phyloP scores from a whole-genome alignment of 257 asterid species.

The Solanum infundibuliforme region DNA sequence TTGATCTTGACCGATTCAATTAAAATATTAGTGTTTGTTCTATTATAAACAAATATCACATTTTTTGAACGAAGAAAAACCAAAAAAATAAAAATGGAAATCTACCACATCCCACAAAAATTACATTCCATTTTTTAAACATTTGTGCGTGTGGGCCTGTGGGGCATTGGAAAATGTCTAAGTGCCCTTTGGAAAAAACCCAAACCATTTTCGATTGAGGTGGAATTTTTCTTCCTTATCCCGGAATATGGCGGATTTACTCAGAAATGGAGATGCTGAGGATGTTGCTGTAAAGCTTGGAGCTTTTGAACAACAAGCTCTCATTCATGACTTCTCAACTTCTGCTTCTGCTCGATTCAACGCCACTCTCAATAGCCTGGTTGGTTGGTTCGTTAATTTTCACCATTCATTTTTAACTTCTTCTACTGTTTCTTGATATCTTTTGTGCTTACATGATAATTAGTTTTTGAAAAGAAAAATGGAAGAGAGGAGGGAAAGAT shows the following conservation, averaged over 20 bases:
- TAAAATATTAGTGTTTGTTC: too few species aligned
- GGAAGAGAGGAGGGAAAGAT: not conserved
- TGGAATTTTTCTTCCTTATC: not conserved
- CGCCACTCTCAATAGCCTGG: slow-evolving; percentile 6
- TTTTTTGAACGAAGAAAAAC: too few species aligned
- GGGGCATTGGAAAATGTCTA: too few species aligned
- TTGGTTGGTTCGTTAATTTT: not conserved
- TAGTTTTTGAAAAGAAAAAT: not conserved
- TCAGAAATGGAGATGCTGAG: not conserved
- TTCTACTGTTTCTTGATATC: not conserved
- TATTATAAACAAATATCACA: too few species aligned
- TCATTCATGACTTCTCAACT: not conserved
- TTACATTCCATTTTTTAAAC: too few species aligned
- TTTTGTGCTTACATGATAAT: not conserved
- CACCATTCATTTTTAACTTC: not conserved
- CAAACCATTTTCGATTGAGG: not conserved
- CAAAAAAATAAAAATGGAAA: too few species aligned
- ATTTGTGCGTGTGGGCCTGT: too few species aligned
- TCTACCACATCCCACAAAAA: too few species aligned
- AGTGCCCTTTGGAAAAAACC: not conserved
- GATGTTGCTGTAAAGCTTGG: not conserved
- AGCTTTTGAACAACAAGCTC: slow-evolving; percentile 1
- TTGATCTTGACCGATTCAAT: too few species aligned
- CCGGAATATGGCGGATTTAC: not conserved
- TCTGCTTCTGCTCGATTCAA: not conserved